phyloP scores from a whole-genome alignment of 2,329 filamentous ascomycete genomes.

The Coleophoma eucalyptorum region DNA sequence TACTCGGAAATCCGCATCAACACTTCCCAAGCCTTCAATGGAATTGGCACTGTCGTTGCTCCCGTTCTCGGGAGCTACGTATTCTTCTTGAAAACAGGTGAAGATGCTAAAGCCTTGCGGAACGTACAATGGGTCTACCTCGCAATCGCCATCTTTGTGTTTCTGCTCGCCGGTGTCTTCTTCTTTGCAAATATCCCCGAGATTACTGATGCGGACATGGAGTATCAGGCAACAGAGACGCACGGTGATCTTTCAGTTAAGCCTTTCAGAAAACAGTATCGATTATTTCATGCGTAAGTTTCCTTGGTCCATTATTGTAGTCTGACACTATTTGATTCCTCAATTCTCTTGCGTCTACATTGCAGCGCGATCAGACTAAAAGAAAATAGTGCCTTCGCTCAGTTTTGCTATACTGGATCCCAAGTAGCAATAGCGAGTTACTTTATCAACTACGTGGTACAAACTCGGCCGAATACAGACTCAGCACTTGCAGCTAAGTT shows the following conservation, averaged over 20 bases:
- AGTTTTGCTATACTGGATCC: conserved; percentile 61
- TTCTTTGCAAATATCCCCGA: conserved; percentile 44
- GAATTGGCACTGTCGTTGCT: conserved; percentile 59
- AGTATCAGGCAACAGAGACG: conserved; percentile 31
- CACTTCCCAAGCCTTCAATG: conserved; percentile 71
- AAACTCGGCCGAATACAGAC: conserved; percentile 31
- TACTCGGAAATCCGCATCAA: conserved; percentile 74
- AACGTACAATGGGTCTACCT: conserved; percentile 65
- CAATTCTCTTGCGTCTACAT: too few relatives aligned
- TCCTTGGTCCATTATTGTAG: too few relatives aligned
- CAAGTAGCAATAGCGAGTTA: conserved; percentile 52
- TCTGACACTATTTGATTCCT: too few relatives aligned
- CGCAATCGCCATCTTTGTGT: conserved; percentile 57
- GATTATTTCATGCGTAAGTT: conserved; percentile 49
- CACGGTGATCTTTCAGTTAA: conserved; percentile 37
- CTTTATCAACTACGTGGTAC: conserved; percentile 48
- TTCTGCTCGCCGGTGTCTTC: conserved; percentile 52
- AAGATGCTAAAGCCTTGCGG: conserved; percentile 43
- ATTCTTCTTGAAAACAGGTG: conserved; percentile 53
- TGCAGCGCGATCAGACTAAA: too few relatives aligned
- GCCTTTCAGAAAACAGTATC: conserved; percentile 54
- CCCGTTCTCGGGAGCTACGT: conserved; percentile 57
- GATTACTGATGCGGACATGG: conserved; percentile 60
- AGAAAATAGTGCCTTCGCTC: conserved; percentile 39
- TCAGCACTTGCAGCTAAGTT: conserved; percentile 39